Conservation (phyloP, 768 basidiomycete genomes). For the Podaxis carcinomalis region DNA sequence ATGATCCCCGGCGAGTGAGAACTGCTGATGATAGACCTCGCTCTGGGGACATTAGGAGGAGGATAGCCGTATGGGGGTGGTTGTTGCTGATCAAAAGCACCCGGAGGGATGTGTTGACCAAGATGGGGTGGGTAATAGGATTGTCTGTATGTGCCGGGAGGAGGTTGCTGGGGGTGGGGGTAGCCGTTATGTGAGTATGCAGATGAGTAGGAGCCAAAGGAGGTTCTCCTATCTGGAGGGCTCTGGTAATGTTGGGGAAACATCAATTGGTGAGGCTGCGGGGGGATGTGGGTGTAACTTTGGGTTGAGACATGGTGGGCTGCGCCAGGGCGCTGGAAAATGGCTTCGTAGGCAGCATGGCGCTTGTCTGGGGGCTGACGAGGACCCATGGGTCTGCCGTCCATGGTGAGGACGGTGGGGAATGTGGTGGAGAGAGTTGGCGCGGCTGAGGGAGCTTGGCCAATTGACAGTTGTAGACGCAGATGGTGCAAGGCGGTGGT, state of each 20-base stretch:
- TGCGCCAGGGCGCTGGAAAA: slow-evolving; percentile 75
- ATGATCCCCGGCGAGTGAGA: slow-evolving; percentile 36
- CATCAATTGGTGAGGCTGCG: slow-evolving; percentile 18
- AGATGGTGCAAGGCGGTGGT: not conserved
- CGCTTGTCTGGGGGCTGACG: slow-evolving; percentile 66
- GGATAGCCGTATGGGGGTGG: slow-evolving; percentile 20
- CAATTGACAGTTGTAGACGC: not conserved
- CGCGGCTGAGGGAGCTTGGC: not conserved
- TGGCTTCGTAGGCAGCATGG: slow-evolving; percentile 78
- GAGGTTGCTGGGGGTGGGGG: slow-evolving; percentile 17
- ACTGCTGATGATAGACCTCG: slow-evolving; percentile 47
- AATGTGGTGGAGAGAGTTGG: slow-evolving; percentile 14
- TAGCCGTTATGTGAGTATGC: slow-evolving; percentile 22
- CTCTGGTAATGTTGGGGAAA: slow-evolving; percentile 23
- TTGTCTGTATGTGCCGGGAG: slow-evolving; percentile 29
- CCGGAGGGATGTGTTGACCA: slow-evolving; percentile 19
- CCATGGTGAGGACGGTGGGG: slow-evolving; percentile 28
- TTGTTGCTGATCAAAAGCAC: slow-evolving; percentile 25
- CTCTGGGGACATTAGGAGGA: slow-evolving; percentile 35
- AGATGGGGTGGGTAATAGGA: slow-evolving; percentile 30
- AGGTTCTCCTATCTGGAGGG: slow-evolving; percentile 43
- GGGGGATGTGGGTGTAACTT: slow-evolving; percentile 21
- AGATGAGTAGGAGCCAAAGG: slow-evolving; percentile 34
- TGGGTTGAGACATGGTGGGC: slow-evolving; percentile 41
- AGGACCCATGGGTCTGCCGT: slow-evolving; percentile 48